Base-by-base conservation (phyloP, 495 filamentous ascomycete genomes). In the Letharia lupina region DNA sequence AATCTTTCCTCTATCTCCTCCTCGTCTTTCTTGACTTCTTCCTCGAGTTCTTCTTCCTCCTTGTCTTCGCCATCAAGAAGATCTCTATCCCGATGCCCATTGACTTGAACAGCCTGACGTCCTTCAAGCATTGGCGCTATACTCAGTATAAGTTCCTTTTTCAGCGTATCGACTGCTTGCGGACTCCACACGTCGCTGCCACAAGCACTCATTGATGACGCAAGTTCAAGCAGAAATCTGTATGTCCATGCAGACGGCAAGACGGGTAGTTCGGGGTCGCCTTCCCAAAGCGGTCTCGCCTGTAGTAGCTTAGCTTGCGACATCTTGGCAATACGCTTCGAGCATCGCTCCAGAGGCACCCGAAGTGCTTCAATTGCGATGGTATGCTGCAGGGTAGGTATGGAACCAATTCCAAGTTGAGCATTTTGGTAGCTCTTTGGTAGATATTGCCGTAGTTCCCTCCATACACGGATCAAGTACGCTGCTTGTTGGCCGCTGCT, bases 141-240 rank as follows among this genome's bases (percentile, higher is more conserved):
- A 60, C 79, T 77, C 50, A 72, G 73, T 20, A 79, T 70, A 16
- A 90, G 70, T 42, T 74, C 64, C 12, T 67, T 65, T 76, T 93
- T 95, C 56, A 98, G 70, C 4, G 79, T 77, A 12, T 70, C 69
- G 0, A 91, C 83, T 0, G 89, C 89, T 4, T 80, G 82, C 4
- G 85, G 82, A 64, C 87, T 93, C 94, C 94, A 98, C 12, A 98
- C 73, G 70, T 98, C 94, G 42, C 78, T 76, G 1, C 94, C 94
- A 13, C 78, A 77, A 16, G 78, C 76, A 45, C 81, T 81, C 91
- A 98, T 95, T 2, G 80, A 77, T 47, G 76, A 74, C 12, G 83
- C 78, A 35, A 96, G 70, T 42, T 80, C 82, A 40, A 86, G 83
- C 52, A 97, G 72, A 62, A 93, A 88, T 67, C 82, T 83, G 74